Percentiles rank a stretch among this genome's conserved stretches.
Evolutionary conservation across 805 yeast genomes (phyloP).

Genomic region (Yarrowia sp.): DNA sequence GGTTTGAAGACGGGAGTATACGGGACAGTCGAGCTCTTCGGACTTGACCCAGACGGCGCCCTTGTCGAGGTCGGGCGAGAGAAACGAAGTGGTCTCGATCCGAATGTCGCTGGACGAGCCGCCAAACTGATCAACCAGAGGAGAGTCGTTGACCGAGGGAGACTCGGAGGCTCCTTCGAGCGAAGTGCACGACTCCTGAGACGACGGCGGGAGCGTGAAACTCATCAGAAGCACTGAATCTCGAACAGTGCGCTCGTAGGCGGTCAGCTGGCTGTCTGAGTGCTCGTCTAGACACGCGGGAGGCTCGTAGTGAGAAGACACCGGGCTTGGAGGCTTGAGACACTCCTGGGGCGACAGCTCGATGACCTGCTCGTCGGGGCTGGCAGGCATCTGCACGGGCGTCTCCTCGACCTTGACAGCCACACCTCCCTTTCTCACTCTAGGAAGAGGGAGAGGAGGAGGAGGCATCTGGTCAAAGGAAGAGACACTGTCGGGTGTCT

Average conservation of each 20-base stretch:
- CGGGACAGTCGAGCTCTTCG: slow-evolving; percentile 14
- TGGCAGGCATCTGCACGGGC: background rate
- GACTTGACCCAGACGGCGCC: slow-evolving; percentile 8
- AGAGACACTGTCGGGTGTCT: slow-evolving; percentile 20
- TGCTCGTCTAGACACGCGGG: slow-evolving; percentile 18
- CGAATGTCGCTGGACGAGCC: slow-evolving; percentile 22
- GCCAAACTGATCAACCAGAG: slow-evolving; percentile 19
- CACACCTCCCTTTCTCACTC: background rate
- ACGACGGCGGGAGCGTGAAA: background rate
- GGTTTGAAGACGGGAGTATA: slow-evolving; percentile 17
- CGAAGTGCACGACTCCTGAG: slow-evolving; percentile 5
- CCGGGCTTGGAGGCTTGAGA: slow-evolving; percentile 14
- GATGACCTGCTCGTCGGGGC: too few relatives aligned
- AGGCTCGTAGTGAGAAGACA: slow-evolving; percentile 22
- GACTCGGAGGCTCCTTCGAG: slow-evolving; percentile 21
- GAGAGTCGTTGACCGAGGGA: slow-evolving; percentile 14
- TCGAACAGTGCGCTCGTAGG: slow-evolving; percentile 35
- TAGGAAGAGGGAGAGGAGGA: slow-evolving; percentile 17
- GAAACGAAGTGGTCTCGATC: slow-evolving; percentile 8
- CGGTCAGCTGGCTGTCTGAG: slow-evolving; percentile 23
- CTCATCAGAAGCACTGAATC: slow-evolving; percentile 25
- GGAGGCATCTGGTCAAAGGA: slow-evolving; percentile 17
- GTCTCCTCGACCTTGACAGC: background rate
- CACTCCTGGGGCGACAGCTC: background rate
- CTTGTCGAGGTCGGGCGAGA: slow-evolving; percentile 11